Conservation (phyloP, 2,329 filamentous ascomycete genomes). For the Trichoderma aggressivum region DNA sequence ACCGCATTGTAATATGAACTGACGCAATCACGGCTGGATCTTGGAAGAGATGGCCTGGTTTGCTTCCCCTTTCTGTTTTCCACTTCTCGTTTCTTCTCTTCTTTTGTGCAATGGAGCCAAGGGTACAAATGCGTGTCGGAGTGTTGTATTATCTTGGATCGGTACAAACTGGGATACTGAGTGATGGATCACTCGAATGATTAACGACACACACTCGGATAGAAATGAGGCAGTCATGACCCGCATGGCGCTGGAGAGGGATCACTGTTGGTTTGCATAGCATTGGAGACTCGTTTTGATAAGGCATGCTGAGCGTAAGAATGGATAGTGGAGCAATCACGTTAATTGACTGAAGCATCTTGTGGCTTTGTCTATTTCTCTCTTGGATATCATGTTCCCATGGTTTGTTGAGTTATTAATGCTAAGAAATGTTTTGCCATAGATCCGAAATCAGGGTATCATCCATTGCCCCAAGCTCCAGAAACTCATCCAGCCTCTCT, state of each 20-base stretch:
- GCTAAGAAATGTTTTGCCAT: background rate
- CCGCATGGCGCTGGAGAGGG: conserved; percentile 2
- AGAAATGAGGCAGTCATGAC: background rate
- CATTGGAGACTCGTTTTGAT: background rate
- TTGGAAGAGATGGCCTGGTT: background rate
- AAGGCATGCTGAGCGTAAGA: background rate
- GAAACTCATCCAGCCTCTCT: background rate
- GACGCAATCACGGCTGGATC: background rate
- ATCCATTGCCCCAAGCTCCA: background rate
- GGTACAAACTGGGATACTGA: background rate
- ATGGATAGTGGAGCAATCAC: background rate
- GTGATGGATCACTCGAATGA: conserved; percentile 4
- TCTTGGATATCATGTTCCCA: background rate
- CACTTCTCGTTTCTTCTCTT: background rate
- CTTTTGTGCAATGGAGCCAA: background rate
- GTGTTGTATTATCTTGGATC: conserved; percentile 11
- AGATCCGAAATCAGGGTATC: background rate
- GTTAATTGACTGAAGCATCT: background rate
- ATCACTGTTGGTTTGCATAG: conserved; percentile 2
- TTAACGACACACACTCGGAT: conserved; percentile 9
- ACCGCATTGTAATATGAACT: conserved; percentile 2
- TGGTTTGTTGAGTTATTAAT: background rate
- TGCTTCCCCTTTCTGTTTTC: background rate
- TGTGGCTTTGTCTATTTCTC: background rate
- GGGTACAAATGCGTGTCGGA: background rate